Base-by-base conservation (phyloP, 2,329 filamentous ascomycete genomes). In the Beauveria varroae region DNA sequence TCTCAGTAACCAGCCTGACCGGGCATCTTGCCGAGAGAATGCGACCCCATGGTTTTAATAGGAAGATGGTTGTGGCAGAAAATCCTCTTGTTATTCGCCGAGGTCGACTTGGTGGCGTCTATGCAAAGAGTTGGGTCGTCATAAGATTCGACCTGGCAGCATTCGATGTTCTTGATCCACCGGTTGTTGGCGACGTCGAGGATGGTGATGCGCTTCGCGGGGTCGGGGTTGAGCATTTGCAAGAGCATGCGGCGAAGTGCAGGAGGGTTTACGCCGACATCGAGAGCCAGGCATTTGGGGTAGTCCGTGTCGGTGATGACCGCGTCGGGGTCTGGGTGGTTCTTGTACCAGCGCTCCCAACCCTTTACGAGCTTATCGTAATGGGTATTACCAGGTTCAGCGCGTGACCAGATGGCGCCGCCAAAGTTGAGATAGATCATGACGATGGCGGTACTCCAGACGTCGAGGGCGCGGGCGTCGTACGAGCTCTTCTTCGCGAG, bases 401-500 rank as follows among this genome's bases (percentile, higher is more conserved):
- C 90, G 64, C 85, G 84, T 56, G 83, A 79, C 92, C 91, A 96
- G 8, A 93, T 83, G 51, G 84, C 86, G 24, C 85, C 89, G 49
- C 85, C 83, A 68, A 89, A 89, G 44, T 84, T 84, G 65, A 96
- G 83, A 64, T 88, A 87, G 62, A 96, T 77, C 81, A 91, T 93
- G 65, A 95, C 88, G 62, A 96, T 87, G 26, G 87, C 92, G 56
- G 88, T 88, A 60, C 89, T 88, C 92, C 92, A 96, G 14, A 96
- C 88, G 69, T 96, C 92, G 14, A 96, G 78, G 4, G 87, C 84
- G 51, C 91, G 86, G 1, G 92, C 88, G 70, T 96, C 92, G 68
- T 82, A 86, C 57, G 79, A 74, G 68, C 76, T 74, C 64, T 85
- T 79, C 78, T 90, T 90, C 51, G 80, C 81, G 41, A 95, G 78